phyloP scores from a whole-genome alignment of 2,329 filamentous ascomycete species.

The Epichloe scottii region DNA sequence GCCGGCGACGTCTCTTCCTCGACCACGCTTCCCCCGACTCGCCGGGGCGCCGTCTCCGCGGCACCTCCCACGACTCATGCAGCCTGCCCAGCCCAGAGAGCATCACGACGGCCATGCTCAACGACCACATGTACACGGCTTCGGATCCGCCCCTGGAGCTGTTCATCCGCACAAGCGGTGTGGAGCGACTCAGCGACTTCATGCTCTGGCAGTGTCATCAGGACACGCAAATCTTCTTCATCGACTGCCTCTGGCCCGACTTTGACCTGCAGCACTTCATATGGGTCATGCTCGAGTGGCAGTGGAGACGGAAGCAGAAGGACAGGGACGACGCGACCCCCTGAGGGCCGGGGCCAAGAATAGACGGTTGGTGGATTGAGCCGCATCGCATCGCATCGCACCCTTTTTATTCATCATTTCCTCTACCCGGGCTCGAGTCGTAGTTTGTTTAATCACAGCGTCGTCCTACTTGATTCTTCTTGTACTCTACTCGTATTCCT shows the following conservation, averaged over 20 bases:
- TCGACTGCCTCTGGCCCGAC: slow-evolving; percentile 88
- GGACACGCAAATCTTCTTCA: slow-evolving; percentile 81
- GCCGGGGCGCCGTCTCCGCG: slow-evolving; percentile 27
- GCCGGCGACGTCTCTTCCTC: slow-evolving; percentile 41
- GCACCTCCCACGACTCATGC: slow-evolving; percentile 20
- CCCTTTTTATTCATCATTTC: neutral
- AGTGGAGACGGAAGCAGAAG: slow-evolving; percentile 49
- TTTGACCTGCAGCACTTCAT: slow-evolving; percentile 91
- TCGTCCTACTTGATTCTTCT: too few relatives aligned
- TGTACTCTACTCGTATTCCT: too few relatives aligned
- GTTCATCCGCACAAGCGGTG: slow-evolving; percentile 83
- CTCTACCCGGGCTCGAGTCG: too few relatives aligned
- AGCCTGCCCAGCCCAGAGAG: slow-evolving; percentile 62
- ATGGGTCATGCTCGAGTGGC: slow-evolving; percentile 86
- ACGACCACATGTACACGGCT: slow-evolving; percentile 77
- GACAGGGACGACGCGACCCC: slow-evolving; percentile 32
- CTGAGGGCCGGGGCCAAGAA: neutral
- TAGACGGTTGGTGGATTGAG: neutral
- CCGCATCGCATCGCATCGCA: neutral
- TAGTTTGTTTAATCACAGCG: neutral
- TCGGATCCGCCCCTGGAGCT: slow-evolving; percentile 80
- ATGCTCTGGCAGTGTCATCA: slow-evolving; percentile 98
- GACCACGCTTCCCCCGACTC: slow-evolving; percentile 46
- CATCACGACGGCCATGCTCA: slow-evolving; percentile 73
- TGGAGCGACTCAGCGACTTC: slow-evolving; percentile 87